phyloP scores from a whole-genome alignment of 139 green algal species.

The Chlamydomonas sp. region DNA sequence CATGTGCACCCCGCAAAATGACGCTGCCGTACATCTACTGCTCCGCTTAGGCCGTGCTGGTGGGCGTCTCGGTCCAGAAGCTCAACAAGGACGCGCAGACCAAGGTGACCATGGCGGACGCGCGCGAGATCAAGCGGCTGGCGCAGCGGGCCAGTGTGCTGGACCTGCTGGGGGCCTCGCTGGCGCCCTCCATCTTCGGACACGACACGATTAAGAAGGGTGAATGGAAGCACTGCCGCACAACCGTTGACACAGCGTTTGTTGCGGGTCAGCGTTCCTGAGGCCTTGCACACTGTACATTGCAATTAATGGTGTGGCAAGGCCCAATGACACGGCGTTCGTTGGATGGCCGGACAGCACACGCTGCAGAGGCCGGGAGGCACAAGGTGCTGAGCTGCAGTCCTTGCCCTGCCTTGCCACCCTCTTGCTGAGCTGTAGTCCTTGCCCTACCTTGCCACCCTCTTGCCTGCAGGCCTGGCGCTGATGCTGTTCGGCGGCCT shows the following conservation, averaged over 20 bases:
- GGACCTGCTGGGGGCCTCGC: slow-evolving; percentile 81
- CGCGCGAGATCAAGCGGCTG: slow-evolving; percentile 53
- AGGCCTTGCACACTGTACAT: too few relatives aligned
- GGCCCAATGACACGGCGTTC: too few relatives aligned
- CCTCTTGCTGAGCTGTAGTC: too few relatives aligned
- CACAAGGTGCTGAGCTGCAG: too few relatives aligned
- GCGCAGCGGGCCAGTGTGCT: slow-evolving; percentile 69
- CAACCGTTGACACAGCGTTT: too few relatives aligned
- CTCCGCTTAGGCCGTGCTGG: slow-evolving; percentile 58
- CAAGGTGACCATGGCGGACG: slow-evolving; percentile 47
- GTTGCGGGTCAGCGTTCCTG: too few relatives aligned
- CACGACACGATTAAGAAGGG: slow-evolving; percentile 94
- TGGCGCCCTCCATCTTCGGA: slow-evolving; percentile 98
- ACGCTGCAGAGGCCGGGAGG: too few relatives aligned
- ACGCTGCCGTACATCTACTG: not conserved
- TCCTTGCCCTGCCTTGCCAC: too few relatives aligned
- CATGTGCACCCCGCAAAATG: too few relatives aligned
- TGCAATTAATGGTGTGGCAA: too few relatives aligned
- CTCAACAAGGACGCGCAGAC: slow-evolving; percentile 57
- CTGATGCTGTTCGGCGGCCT: slow-evolving; percentile 76
- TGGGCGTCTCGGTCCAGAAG: slow-evolving; percentile 70
- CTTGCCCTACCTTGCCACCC: not conserved
- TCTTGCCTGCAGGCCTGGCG: slow-evolving; percentile 48
- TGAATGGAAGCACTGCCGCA: not conserved
- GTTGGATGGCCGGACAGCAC: too few relatives aligned